Evolutionary conservation across 257 asterid genomes (phyloP).

Genomic region (Euphrasia confusa): DNA sequence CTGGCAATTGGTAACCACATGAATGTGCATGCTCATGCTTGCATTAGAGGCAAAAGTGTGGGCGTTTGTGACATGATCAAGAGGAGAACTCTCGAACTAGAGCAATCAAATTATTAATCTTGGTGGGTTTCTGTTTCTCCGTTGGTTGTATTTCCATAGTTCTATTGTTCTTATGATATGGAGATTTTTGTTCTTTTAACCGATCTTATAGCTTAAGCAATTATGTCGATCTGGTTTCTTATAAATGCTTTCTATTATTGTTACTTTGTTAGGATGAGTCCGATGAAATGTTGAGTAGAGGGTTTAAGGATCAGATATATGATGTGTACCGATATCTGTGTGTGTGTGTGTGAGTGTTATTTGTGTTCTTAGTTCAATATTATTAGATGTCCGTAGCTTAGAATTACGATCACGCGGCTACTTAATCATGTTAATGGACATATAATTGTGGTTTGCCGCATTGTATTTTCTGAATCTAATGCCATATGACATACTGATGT

Average conservation of each 20-base stretch:
- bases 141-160: no score
- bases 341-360: no score
- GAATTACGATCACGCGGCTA: no score
- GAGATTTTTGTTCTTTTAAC: slow-evolving; percentile 21
- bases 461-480: no score
- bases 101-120: slow-evolving; percentile 68
- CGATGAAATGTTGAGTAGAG: slow-evolving; percentile 98
- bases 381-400: no score
- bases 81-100: slow-evolving; percentile 91
- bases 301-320: slow-evolving; percentile 96
- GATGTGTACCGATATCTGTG: slow-evolving; percentile 98
- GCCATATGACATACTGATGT: no score
- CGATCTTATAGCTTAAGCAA: background rate
- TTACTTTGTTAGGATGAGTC: slow-evolving; percentile 88
- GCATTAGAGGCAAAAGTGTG: slow-evolving; percentile 95
- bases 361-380: no score
- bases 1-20: slow-evolving; percentile 84
- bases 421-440: no score
- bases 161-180: background rate
- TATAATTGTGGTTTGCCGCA: no score
- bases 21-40: slow-evolving; percentile 90
- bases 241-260: background rate
- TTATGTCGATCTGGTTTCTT: slow-evolving; percentile 1
- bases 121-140: slow-evolving; percentile 46
- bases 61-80: slow-evolving; percentile 98